Evolutionary conservation across 441 rosid genomes (phyloP), one percentile per base, ranked within the genome.

Genomic region (Metrosideros polymorpha): DNA sequence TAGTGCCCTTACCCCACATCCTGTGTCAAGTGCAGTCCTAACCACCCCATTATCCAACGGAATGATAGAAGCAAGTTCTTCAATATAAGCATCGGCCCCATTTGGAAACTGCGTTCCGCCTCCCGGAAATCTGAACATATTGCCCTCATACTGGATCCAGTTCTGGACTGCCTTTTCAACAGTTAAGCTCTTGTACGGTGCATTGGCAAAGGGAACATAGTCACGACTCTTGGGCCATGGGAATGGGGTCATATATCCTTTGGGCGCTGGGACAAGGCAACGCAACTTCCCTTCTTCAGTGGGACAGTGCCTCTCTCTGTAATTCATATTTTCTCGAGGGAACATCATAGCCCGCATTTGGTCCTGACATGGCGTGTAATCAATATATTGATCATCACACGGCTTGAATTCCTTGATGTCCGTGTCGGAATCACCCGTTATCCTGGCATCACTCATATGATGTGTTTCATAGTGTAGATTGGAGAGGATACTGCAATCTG

Each of bases 281-380:
- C 14, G 89, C 85, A 91, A 84, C 66, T 89, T 91, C 87, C 89
- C 91, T 57, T 89, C 87, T 66, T 88, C 85, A 45, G 83, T 55
- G 12, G 92, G 92, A 52, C 92, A 91, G 85, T 90, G 92, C 12
- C 92, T 83, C 85, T 91, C 91, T 83, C 92, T 84, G 61, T 90
- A 89, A 66, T 79, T 86, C 92, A 91, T 91, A 86, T 90, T 87
- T 63, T 89, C 89, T 51, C 90, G 89, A 5, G 92, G 89, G 53
- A 91, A 91, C 7, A 32, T 85, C 92, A 91, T 89, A 27, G 91
- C 92, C 75, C 88, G 87, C 85, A 32, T 85, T 88, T 90, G 91
- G 87, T 90, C 92, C n/a, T 91, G 92, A 84, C 92, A 91, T 24
- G 92, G 92, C 1, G 92, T 90, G 87, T 89, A 87, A 86, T 91